Evolutionary conservation across 2,329 filamentous ascomycete genomes (phyloP).

Genomic region (Alternaria conjuncta): DNA sequence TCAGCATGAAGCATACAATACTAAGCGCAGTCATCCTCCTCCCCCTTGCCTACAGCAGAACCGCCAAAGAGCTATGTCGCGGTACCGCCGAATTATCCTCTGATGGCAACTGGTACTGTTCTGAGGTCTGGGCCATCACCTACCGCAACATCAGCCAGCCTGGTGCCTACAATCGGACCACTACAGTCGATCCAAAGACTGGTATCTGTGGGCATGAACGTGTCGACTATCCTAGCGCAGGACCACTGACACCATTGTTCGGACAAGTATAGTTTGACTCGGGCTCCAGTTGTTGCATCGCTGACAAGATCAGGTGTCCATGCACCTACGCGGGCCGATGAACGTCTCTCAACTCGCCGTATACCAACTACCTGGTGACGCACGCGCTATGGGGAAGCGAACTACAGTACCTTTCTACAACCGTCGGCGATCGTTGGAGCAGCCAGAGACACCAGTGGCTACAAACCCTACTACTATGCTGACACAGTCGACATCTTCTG

Average conservation of each 20-base stretch:
- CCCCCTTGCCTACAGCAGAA: constrained; percentile 28
- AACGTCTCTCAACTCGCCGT: constrained; percentile 71
- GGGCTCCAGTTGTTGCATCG: not conserved
- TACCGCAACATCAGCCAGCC: constrained; percentile 67
- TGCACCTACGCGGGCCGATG: constrained; percentile 75
- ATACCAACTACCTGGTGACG: constrained; percentile 60
- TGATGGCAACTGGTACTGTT: constrained; percentile 70
- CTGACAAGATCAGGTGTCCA: constrained; percentile 64
- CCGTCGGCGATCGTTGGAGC: constrained; percentile 13
- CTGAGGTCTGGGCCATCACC: constrained; percentile 69
- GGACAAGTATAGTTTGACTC: constrained; percentile 63
- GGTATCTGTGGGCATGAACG: constrained; percentile 62
- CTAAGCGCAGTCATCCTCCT: constrained; percentile 17
- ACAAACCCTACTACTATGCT: not conserved
- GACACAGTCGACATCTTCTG: not conserved
- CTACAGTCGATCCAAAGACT: constrained; percentile 63
- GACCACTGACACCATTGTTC: constrained; percentile 70
- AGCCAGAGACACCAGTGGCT: not conserved
- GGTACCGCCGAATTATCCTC: constrained; percentile 40
- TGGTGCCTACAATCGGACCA: constrained; percentile 70
- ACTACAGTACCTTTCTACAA: constrained; percentile 28
- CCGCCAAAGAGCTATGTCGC: constrained; percentile 42
- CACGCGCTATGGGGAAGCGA: constrained; percentile 21
- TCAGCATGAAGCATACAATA: constrained; percentile 28
- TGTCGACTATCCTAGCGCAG: constrained; percentile 64